A percentile compares a stretch with the other conserved stretches of the same genome.
Conservation (phyloP, 176 grass and related monocot genomes). For the Bromus sterilis region DNA sequence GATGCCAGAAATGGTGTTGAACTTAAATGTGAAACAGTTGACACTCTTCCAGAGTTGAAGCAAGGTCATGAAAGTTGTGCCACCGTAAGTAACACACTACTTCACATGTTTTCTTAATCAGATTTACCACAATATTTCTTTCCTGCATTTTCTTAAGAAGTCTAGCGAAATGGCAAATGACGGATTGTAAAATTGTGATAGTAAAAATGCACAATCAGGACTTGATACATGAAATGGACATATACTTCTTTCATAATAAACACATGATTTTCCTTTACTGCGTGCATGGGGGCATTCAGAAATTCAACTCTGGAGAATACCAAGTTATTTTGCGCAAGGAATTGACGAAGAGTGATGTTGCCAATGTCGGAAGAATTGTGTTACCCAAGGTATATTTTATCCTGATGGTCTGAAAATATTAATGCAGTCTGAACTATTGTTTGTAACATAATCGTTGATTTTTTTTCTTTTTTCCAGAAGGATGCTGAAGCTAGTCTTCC, state of each 20-base stretch:
- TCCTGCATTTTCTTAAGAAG: background rate
- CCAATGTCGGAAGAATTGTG: slow-evolving; percentile 77
- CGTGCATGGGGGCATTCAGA: slow-evolving; percentile 7
- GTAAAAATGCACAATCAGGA: background rate
- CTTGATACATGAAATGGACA: background rate
- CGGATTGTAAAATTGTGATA: background rate
- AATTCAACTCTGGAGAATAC: slow-evolving; percentile 47
- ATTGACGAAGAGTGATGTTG: slow-evolving; percentile 89
- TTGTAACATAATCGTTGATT: background rate
- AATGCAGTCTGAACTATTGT: background rate
- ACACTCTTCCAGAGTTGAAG: slow-evolving; percentile 24
- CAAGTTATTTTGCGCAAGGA: slow-evolving; percentile 70
- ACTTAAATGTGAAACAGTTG: slow-evolving; percentile 16
- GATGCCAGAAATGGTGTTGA: slow-evolving; percentile 16
- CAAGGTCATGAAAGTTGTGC: slow-evolving; percentile 24
- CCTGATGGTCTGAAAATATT: background rate
- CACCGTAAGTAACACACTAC: slow-evolving; percentile 25
- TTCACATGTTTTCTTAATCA: background rate
- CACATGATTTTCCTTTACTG: background rate
- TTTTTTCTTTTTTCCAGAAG: slow-evolving; percentile 51
- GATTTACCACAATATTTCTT: background rate
- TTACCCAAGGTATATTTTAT: slow-evolving; percentile 68
- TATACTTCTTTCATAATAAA: slow-evolving; percentile 14
- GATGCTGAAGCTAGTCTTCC: slow-evolving; percentile 86
- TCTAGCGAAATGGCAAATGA: background rate